These are phyloP conservation scores for Paralagenidium karlingii DNA, from an alignment of 352 stramenopile species.

Conservation along the genomic window DNA sequence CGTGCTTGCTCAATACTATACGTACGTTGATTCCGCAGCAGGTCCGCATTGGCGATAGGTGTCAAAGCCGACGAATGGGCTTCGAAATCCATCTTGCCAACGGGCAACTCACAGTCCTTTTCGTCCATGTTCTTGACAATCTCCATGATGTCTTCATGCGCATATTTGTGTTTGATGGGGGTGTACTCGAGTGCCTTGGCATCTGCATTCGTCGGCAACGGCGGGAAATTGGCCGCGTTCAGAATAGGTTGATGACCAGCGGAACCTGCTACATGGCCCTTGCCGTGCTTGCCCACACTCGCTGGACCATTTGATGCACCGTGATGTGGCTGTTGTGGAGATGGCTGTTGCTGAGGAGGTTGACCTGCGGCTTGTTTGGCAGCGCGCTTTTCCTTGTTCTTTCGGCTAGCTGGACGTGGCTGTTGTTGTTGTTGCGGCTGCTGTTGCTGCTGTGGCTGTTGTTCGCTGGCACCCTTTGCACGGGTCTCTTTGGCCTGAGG, in stretches of 20 bases:
- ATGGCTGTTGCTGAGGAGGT: slow-evolving; percentile 15
- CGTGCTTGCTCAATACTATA: slow-evolving; percentile 89
- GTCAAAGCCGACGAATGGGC: slow-evolving; percentile 67
- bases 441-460: slow-evolving; percentile 14
- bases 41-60: slow-evolving; percentile 61
- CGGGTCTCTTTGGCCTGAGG: too few species aligned
- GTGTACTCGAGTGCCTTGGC: slow-evolving; percentile 11
- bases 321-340: too few species aligned
- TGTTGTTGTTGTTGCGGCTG: slow-evolving; percentile 21
- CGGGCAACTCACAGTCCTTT: slow-evolving; percentile 54
- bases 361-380: slow-evolving; percentile 18
- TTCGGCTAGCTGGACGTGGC: slow-evolving; percentile 23
- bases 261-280: slow-evolving; percentile 16
- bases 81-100: slow-evolving; percentile 74
- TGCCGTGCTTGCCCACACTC: slow-evolving; percentile 8
- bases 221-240: slow-evolving; percentile 74
- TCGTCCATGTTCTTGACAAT: slow-evolving; percentile 88
- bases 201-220: slow-evolving; percentile 39
- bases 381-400: slow-evolving; percentile 51
- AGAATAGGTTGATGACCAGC: slow-evolving; percentile 52
- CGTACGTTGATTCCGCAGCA: slow-evolving; percentile 84
- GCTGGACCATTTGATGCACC: too few species aligned
- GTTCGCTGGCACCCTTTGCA: too few species aligned
- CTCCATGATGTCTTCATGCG: slow-evolving; percentile 86
- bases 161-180: slow-evolving; percentile 54